Base-by-base conservation (phyloP, 2,329 filamentous ascomycete species). In the Aspergillus transmontanensis region DNA sequence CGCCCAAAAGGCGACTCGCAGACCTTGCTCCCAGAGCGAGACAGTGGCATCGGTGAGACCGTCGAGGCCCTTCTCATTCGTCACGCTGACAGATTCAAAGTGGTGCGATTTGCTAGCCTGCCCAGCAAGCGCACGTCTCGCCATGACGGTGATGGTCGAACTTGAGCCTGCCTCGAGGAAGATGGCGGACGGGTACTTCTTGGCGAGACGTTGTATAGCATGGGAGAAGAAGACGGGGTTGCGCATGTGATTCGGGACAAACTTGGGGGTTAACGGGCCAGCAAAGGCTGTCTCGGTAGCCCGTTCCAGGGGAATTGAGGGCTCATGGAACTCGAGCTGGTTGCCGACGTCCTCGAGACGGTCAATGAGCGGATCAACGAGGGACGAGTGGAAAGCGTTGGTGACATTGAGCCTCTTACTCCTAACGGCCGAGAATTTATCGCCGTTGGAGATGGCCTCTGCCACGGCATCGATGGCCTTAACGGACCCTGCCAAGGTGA, bases 371-470 rank as follows among this genome's bases (percentile, higher is more conserved):
- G 61, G 55, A 0, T 84, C 80, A 0, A 80, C 77, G 0, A 84
- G 73, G 0, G 62, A 55, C 0, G 78, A 84, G 65, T 85, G 83
- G 66, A 83, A 85, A 0, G 80, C 82, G 60, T 85, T 77, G 0
- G 82, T 81, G 1, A 83, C 80, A 14, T 79, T 74, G 0, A 85
- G 76, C 4, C 65, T 68, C 68, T 82, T 82, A 28, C 9, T 59
- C 56, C 68, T 75, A 28, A 28, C 26, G 5, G 26, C 26, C 26
- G 26, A 7, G 26, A 28, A 28, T 6, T 6, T 28, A 28, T 28
- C 26, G 26, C 26, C 26, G 26, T 28, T 28, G 26, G 26, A 28
- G 48, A 76, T 61, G 16, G 55, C 14, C 41, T 55, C 21, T 3
- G n/a, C 30, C 3, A 62, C 56, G 0, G 64, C 66, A 4, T 80